Conservation (phyloP, 2,329 filamentous ascomycete species). For the Pyricularia sp. region DNA sequence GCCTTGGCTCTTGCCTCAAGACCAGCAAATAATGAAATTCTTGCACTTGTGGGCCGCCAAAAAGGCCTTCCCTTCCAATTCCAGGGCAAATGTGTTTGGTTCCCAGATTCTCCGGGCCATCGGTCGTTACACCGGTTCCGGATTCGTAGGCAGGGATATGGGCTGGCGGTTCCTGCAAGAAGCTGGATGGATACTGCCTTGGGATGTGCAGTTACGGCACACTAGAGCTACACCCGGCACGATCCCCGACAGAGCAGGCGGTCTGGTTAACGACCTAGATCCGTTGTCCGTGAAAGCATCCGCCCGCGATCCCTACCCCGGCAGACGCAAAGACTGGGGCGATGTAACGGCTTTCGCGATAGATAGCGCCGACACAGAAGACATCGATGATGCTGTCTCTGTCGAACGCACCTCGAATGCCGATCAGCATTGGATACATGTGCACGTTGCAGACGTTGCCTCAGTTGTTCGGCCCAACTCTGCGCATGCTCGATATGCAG, state of each 20-base stretch:
- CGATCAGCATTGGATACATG: slow-evolving; percentile 62
- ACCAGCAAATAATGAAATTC: slow-evolving; percentile 54
- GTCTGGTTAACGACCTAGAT: slow-evolving; percentile 19
- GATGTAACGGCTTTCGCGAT: slow-evolving; percentile 61
- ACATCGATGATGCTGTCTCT: slow-evolving; percentile 75
- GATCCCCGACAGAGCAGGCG: slow-evolving; percentile 30
- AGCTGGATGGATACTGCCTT: slow-evolving; percentile 60
- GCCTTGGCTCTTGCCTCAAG: slow-evolving; percentile 19
- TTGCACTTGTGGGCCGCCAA: slow-evolving; percentile 59
- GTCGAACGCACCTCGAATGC: slow-evolving; percentile 46
- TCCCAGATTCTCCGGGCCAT: slow-evolving; percentile 54
- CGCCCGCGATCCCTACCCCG: slow-evolving; percentile 33
- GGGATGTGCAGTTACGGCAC: slow-evolving; percentile 60
- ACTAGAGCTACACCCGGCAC: slow-evolving; percentile 43
- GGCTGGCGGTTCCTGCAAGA: slow-evolving; percentile 67
- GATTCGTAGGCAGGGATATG: slow-evolving; percentile 32
- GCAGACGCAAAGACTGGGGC: slow-evolving; percentile 49
- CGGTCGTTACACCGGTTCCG: slow-evolving; percentile 45
- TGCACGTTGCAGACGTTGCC: slow-evolving; percentile 72
- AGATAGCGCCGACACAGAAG: slow-evolving; percentile 53
- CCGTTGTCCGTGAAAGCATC: slow-evolving; percentile 21
- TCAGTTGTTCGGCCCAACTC: slow-evolving; percentile 55
- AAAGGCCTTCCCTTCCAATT: slow-evolving; percentile 39
- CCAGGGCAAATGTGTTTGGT: slow-evolving; percentile 50
- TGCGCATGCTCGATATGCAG: slow-evolving; percentile 49